Evolutionary conservation across 2,329 filamentous ascomycete genomes (phyloP), one percentile per base, ranked within the genome.

Genomic region (Neurospora crassa): DNA sequence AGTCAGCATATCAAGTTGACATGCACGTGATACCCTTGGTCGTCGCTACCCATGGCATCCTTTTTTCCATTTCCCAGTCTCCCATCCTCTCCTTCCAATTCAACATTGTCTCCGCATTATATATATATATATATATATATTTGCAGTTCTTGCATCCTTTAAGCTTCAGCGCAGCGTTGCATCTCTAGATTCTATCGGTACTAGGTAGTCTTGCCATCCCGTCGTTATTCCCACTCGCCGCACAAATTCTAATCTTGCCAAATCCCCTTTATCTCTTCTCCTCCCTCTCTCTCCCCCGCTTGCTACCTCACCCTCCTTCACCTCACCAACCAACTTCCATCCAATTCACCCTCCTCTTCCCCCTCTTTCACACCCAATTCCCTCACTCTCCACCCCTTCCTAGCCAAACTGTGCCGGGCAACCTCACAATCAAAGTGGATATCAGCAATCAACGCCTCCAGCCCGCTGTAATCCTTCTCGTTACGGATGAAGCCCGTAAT

Each of bases 371-470:
- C 77, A 20, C 74, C 75, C 47, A 80, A 80, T 79, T 81, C 78
- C 68, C 77, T 76, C 14, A 85, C 84, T 68, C 79, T 81, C 88
- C 86, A 99, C 34, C 80, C 85, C 41, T 86, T 82, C 74, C 96
- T 84, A 69, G 82, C 86, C 78, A 99, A 82, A 82, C 93, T 96
- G 77, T 85, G 83, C 75, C 86, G 85, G 63, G 94, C 91, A 70
- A 98, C 94, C 76, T 92, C 88, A 78, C 96, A 97, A 83, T 98
- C 96, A 75, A 91, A 87, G 78, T 88, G 88, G 79, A 99, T 99
- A 82, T 99, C 96, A 76, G 91, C 88, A 67, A 98, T 89, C 78
- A 98, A 84, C 42, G 90, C 91, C 74, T 97, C 94, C 76, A 93
- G 85, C 74, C 88, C 91, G 72, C 90, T 88, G 82, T 99, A 99